These are phyloP conservation scores for Cornus controversa DNA, from an alignment of 148 eudicot genomes.

Conservation along the genomic window DNA sequence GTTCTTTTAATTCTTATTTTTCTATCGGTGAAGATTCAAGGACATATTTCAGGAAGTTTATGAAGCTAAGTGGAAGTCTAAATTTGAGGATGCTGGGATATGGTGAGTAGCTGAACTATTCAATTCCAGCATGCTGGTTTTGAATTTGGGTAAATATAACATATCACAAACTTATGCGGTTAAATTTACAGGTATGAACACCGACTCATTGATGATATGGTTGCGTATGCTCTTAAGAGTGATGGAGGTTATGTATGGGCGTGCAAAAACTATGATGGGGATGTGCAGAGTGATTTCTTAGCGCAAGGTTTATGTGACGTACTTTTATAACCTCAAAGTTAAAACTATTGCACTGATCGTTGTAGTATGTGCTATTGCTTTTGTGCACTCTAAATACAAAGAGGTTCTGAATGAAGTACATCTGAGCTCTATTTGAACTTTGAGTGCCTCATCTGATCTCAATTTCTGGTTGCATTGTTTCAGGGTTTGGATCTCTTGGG, in stretches of 20 bases:
- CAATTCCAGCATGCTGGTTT: not conserved
- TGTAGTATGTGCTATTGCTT: not conserved
- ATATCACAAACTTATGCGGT: not conserved
- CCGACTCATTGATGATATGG: slow-evolving; percentile 98
- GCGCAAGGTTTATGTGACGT: slow-evolving; percentile 64
- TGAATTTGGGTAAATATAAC: not conserved
- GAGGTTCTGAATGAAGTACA: not conserved
- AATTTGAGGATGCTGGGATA: slow-evolving; percentile 82
- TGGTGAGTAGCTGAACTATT: slow-evolving; percentile 44
- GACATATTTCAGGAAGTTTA: slow-evolving; percentile 93
- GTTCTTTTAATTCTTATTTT: not conserved
- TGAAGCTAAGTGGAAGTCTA: slow-evolving; percentile 74
- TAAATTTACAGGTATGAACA: slow-evolving; percentile 77
- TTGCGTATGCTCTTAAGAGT: slow-evolving; percentile 95
- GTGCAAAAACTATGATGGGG: slow-evolving; percentile 97
- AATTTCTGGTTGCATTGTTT: slow-evolving; percentile 5
- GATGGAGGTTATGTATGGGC: slow-evolving; percentile 99
- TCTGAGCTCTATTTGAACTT: not conserved
- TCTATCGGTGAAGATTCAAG: slow-evolving; percentile 57
- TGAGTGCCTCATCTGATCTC: not conserved
- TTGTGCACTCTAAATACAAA: not conserved
- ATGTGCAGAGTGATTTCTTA: slow-evolving; percentile 94
- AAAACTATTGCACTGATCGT: not conserved
- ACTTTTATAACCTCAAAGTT: not conserved
- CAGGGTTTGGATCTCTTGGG: slow-evolving; percentile 89